Percentiles rank a stretch among this genome's conserved stretches.
These are phyloP conservation scores for Leishmania aethiopica DNA, from an alignment of 208 protist species.

Conservation along the genomic window DNA sequence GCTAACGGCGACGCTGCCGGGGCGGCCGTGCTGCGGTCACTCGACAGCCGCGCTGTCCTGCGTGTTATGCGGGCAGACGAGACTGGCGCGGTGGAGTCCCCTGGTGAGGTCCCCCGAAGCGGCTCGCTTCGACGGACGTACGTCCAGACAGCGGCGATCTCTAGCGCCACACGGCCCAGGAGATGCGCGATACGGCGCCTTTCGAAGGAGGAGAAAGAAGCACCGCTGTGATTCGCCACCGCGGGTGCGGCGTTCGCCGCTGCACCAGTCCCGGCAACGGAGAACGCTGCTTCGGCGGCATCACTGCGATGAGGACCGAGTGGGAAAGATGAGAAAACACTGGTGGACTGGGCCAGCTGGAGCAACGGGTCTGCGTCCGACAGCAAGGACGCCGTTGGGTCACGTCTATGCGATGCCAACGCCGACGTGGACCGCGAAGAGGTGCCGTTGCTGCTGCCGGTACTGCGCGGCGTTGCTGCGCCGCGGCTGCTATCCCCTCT, in stretches of 20 bases:
- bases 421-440: neutral
- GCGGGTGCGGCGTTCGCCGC: neutral
- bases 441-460: neutral
- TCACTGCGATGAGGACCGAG: neutral
- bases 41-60: conserved; percentile 12
- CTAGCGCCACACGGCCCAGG: conserved; percentile 58
- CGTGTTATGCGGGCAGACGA: neutral
- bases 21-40: conserved; percentile 10
- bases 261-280: neutral
- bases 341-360: neutral
- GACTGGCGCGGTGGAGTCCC: neutral
- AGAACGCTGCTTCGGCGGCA: neutral
- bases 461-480: neutral
- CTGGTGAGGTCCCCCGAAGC: neutral
- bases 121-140: conserved; percentile 23
- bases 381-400: neutral
- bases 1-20: neutral
- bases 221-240: neutral
- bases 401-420: neutral
- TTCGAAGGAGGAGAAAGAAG: conserved; percentile 61
- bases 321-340: neutral
- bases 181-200: conserved; percentile 52
- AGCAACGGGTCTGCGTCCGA: neutral
- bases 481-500: neutral
- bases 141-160: conserved; percentile 39